Evolutionary conservation across 768 basidiomycete species (phyloP).

Genomic region (Pholiota conissans): DNA sequence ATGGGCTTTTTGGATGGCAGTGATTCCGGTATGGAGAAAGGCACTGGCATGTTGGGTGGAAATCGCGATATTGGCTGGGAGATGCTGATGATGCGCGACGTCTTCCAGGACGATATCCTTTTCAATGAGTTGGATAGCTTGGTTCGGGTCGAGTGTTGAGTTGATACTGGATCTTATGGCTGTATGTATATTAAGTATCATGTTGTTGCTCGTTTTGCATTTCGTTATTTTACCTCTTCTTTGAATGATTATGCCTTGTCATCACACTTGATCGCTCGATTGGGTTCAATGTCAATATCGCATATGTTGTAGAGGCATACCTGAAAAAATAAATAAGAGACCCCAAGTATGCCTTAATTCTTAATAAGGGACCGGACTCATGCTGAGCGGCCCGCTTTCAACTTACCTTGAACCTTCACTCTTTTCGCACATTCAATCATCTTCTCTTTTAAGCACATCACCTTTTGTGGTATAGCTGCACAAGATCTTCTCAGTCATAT

Average conservation of each 20-base stretch:
- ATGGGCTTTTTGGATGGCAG: constrained; percentile 81
- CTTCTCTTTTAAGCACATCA: no score
- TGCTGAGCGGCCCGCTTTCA: no score
- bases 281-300: no score
- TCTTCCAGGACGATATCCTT: constrained; percentile 61
- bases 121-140: constrained; percentile 82
- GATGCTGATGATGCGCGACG: constrained; percentile 67
- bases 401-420: no score
- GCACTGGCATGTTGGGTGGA: constrained; percentile 73
- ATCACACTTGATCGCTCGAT: no score
- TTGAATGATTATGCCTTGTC: constrained; percentile 1
- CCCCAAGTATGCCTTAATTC: no score
- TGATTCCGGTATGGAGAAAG: constrained; percentile 64
- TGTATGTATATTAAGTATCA: constrained; percentile 23
- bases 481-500: no score
- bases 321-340: no score
- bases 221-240: constrained; percentile 9
- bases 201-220: constrained; percentile 17
- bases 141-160: constrained; percentile 65
- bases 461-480: no score
- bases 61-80: constrained; percentile 73
- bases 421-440: no score
- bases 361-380: no score
- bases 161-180: constrained; percentile 15
- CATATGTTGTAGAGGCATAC: no score